Evolutionary conservation across 768 basidiomycete species (phyloP).

Genomic region (Phlebiopsis gigantea): DNA sequence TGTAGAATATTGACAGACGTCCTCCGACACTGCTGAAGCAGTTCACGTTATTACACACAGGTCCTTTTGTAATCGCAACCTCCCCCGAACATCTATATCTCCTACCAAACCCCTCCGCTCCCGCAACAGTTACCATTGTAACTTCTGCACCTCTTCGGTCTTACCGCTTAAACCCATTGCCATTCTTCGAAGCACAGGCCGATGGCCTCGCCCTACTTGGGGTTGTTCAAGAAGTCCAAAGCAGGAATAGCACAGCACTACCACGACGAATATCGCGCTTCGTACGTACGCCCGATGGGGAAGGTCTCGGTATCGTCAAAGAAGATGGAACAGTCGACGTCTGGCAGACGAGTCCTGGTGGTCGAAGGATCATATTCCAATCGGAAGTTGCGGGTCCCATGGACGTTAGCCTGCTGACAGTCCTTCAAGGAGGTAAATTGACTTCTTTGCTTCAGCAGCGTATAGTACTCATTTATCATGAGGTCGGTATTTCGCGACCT

Average conservation of each 20-base stretch:
- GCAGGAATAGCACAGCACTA: constrained; percentile 5
- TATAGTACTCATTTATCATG: constrained; percentile 14
- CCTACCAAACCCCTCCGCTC: constrained; percentile 41
- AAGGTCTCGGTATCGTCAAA: constrained; percentile 65
- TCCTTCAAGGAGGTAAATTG: constrained; percentile 56
- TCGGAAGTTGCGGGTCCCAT: background rate
- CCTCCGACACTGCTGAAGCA: constrained; percentile 80
- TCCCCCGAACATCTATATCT: constrained; percentile 49
- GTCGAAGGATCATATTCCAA: constrained; percentile 47
- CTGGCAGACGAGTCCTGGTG: constrained; percentile 50
- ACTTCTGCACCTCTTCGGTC: constrained; percentile 63
- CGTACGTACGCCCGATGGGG: constrained; percentile 75
- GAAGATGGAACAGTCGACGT: constrained; percentile 53
- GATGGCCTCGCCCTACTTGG: constrained; percentile 40
- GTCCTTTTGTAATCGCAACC: constrained; percentile 40
- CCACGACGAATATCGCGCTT: constrained; percentile 53
- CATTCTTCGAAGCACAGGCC: constrained; percentile 55
- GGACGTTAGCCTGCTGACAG: constrained; percentile 40
- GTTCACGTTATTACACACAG: constrained; percentile 65
- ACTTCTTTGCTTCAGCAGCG: background rate
- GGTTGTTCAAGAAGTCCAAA: constrained; percentile 7
- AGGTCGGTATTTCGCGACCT: constrained; percentile 56
- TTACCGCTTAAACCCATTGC: constrained; percentile 50
- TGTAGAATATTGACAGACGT: constrained; percentile 83
- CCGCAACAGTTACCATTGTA: constrained; percentile 45